phyloP scores from a whole-genome alignment of 2,329 filamentous ascomycete species.

The Akanthomyces muscarius region DNA sequence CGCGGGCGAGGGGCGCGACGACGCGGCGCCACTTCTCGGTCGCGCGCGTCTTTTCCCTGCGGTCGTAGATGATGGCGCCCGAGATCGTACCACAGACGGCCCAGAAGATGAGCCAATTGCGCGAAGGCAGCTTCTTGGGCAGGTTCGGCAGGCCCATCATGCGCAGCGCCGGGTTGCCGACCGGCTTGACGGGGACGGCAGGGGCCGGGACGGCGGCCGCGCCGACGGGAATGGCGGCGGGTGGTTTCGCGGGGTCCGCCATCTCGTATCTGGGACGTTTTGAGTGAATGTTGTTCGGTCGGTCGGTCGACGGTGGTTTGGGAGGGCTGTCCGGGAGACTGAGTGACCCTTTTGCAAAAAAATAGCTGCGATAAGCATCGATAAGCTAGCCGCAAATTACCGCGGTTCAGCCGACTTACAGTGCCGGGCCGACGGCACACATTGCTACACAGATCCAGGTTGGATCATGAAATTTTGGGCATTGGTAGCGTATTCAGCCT shows the following conservation, averaged over 20 bases:
- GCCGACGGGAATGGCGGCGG: constrained; percentile 20
- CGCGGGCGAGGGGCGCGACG: constrained; percentile 78
- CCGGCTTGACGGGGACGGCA: constrained; percentile 17
- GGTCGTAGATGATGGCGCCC: constrained; percentile 83
- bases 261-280: neutral
- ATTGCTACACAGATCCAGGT: neutral
- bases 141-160: constrained; percentile 85
- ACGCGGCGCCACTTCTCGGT: constrained; percentile 83
- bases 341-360: constrained; percentile 12
- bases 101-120: constrained; percentile 97
- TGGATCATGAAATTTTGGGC: neutral
- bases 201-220: constrained; percentile 24
- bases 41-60: constrained; percentile 78
- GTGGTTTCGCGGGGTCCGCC: constrained; percentile 13
- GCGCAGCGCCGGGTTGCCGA: constrained; percentile 66
- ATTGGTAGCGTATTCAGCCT: neutral
- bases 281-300: neutral
- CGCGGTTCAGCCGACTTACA: constrained; percentile 15
- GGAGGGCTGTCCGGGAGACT: neutral
- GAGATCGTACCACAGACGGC: constrained; percentile 73
- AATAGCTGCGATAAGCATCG: constrained; percentile 16
- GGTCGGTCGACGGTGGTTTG: neutral
- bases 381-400: constrained; percentile 10
- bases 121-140: constrained; percentile 79
- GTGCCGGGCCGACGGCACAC: neutral